Conservation (phyloP, 495 filamentous ascomycete species). For the Gamarada debralockiae region DNA sequence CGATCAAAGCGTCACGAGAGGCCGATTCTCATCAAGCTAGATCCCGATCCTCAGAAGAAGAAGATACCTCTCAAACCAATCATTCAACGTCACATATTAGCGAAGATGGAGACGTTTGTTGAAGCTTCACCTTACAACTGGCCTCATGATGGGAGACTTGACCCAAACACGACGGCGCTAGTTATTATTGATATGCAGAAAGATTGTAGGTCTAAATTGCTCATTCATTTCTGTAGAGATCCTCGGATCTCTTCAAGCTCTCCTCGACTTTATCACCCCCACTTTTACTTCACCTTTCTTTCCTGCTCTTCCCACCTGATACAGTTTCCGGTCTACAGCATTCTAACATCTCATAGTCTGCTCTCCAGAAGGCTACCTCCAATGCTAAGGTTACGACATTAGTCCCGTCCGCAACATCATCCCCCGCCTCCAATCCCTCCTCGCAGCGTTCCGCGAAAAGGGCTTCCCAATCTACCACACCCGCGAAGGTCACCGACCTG, state of each 20-base stretch:
- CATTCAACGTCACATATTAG: background rate
- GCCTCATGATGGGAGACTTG: slow-evolving; percentile 58
- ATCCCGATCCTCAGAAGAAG: background rate
- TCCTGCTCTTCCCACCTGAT: too few species aligned
- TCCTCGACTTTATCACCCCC: slow-evolving; percentile 1
- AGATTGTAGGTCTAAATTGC: slow-evolving; percentile 50
- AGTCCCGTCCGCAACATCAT: slow-evolving; percentile 48
- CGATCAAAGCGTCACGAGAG: background rate
- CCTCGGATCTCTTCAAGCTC: background rate
- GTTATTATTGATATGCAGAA: slow-evolving; percentile 73
- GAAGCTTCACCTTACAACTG: slow-evolving; percentile 54
- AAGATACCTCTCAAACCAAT: background rate
- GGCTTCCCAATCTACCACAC: slow-evolving; percentile 65
- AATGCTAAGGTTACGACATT: slow-evolving; percentile 56
- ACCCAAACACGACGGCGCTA: slow-evolving; percentile 56
- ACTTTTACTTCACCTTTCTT: background rate
- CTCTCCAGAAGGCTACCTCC: slow-evolving; percentile 53
- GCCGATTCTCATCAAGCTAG: background rate
- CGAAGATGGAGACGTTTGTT: slow-evolving; percentile 31
- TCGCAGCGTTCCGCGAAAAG: slow-evolving; percentile 52
- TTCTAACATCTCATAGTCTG: slow-evolving; percentile 44
- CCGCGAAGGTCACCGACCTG: slow-evolving; percentile 62
- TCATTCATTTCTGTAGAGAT: too few species aligned
- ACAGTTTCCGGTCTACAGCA: too few species aligned
- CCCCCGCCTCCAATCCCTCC: slow-evolving; percentile 46